phyloP scores from a whole-genome alignment of 768 basidiomycete species.

The Pleurotus sapidus region DNA sequence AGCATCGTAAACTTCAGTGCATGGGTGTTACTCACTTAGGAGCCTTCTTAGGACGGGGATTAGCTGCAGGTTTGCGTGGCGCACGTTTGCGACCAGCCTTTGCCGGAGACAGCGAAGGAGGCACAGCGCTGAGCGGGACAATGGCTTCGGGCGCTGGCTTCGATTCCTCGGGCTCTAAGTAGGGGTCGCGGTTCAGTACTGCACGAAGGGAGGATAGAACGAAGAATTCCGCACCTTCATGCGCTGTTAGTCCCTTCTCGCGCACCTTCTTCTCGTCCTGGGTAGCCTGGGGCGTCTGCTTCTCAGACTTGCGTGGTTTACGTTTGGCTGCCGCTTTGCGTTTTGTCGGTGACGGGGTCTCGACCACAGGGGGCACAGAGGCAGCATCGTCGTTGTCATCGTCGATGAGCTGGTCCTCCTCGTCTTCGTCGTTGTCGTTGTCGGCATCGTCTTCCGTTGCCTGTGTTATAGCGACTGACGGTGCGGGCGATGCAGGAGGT shows the following conservation, averaged over 20 bases:
- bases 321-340: slow-evolving; percentile 6
- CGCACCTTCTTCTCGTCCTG: slow-evolving; percentile 42
- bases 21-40: background rate
- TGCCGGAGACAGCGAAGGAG: slow-evolving; percentile 10
- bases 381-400: slow-evolving; percentile 51
- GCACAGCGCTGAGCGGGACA: slow-evolving; percentile 10
- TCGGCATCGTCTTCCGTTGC: slow-evolving; percentile 40
- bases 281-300: slow-evolving; percentile 18
- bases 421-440: slow-evolving; percentile 65
- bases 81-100: slow-evolving; percentile 1
- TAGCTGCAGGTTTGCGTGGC: background rate
- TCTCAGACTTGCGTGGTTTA: slow-evolving; percentile 7
- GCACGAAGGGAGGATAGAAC: slow-evolving; percentile 39
- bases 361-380: slow-evolving; percentile 26
- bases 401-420: slow-evolving; percentile 81
- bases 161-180: slow-evolving; percentile 27
- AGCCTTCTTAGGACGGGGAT: slow-evolving; percentile 5
- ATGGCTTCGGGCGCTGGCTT: slow-evolving; percentile 12
- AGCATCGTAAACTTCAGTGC: background rate
- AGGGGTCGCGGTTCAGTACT: slow-evolving; percentile 37
- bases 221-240: slow-evolving; percentile 31
- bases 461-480: slow-evolving; percentile 9
- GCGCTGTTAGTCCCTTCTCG: slow-evolving; percentile 33
- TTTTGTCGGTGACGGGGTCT: slow-evolving; percentile 21
- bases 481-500: slow-evolving; percentile 11